A percentile compares a stretch with the other conserved stretches of the same genome.
Evolutionary conservation across 495 filamentous ascomycete genomes (phyloP).

Genomic region (Talaromyces liani): DNA sequence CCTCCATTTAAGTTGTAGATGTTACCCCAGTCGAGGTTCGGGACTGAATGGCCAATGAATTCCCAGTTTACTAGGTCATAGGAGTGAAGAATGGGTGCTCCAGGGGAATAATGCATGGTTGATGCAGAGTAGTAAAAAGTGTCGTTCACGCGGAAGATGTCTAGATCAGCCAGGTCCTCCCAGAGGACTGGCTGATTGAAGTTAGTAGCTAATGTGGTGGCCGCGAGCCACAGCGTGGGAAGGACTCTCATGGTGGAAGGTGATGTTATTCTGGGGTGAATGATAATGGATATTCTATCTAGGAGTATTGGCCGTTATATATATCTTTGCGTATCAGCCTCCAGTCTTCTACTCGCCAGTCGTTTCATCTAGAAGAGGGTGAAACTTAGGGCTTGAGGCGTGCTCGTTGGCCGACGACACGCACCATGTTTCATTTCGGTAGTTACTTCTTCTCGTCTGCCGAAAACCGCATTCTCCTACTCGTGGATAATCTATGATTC

Average conservation of each 20-base stretch:
- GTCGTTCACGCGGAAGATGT: constrained; percentile 35
- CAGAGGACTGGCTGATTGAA: constrained; percentile 37
- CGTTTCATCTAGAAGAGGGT: background rate
- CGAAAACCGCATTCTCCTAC: background rate
- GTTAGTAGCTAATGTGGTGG: background rate
- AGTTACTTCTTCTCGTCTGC: background rate
- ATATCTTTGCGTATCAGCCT: background rate
- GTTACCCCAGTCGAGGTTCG: constrained; percentile 36
- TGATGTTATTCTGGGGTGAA: background rate
- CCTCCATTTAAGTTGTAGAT: constrained; percentile 40
- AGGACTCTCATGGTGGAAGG: background rate
- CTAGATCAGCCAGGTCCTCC: constrained; percentile 37
- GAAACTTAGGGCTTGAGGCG: background rate
- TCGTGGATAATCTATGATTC: background rate
- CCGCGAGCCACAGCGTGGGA: background rate
- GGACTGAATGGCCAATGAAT: constrained; percentile 45
- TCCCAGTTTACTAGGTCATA: constrained; percentile 53
- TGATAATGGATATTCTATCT: background rate
- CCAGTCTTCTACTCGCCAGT: background rate
- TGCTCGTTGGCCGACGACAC: background rate
- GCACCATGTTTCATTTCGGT: background rate
- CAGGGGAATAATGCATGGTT: constrained; percentile 50
- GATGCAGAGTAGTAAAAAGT: constrained; percentile 50
- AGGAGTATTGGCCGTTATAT: background rate
- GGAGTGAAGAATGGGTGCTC: constrained; percentile 50